Conservation (phyloP, 1,139 yeast genomes). For the Diutina rugosa region DNA sequence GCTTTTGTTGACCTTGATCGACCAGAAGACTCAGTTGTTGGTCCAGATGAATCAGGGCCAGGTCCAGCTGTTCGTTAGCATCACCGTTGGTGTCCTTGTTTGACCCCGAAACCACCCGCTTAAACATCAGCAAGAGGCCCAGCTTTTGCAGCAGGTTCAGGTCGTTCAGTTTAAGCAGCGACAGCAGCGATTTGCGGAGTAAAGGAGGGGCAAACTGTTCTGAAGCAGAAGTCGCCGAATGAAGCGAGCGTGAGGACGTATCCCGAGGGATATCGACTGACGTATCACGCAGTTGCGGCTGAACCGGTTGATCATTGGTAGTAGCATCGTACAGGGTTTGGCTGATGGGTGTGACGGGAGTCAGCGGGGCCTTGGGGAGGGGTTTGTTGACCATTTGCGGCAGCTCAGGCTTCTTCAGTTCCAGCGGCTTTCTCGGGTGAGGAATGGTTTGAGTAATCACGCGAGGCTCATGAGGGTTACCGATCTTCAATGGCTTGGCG, state of each 20-base stretch:
- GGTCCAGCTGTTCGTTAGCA: neutral
- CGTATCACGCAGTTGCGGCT: neutral
- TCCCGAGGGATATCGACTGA: neutral
- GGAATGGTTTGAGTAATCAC: neutral
- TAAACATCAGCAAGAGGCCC: slow-evolving; percentile 1
- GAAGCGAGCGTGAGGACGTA: neutral
- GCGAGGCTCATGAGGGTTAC: neutral
- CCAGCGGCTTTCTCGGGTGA: neutral
- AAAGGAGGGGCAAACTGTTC: neutral
- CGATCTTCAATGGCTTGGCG: neutral
- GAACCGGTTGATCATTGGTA: no score
- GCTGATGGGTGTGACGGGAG: neutral
- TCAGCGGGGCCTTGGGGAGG: neutral
- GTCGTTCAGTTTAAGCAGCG: neutral
- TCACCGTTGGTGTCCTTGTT: neutral
- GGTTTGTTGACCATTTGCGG: neutral
- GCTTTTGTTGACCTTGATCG: neutral
- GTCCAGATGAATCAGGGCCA: neutral
- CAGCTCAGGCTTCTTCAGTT: neutral
- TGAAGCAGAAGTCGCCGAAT: neutral
- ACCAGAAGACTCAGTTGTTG: neutral
- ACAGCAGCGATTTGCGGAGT: neutral
- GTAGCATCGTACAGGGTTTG: neutral
- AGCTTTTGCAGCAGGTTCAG: neutral
- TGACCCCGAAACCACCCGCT: neutral